Evolutionary conservation across 371 early-diverging fungal species (phyloP).

Genomic region (Mortierella sp.): DNA sequence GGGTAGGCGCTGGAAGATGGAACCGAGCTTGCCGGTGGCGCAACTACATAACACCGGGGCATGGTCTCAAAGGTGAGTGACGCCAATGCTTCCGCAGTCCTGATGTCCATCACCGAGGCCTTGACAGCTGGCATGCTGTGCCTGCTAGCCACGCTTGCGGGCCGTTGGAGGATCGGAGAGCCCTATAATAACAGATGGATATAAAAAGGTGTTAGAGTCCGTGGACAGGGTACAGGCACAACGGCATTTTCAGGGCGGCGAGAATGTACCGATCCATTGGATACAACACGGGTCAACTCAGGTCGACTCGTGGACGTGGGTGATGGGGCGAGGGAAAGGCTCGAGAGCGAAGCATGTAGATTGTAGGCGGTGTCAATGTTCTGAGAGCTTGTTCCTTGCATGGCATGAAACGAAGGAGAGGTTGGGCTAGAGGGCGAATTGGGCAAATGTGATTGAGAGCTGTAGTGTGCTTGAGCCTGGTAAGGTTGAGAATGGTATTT

Average conservation of each 20-base stretch:
- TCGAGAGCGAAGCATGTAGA: constrained; percentile 29
- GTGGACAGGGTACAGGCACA: background rate
- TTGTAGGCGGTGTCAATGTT: constrained; percentile 25
- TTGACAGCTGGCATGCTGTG: background rate
- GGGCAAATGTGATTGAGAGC: background rate
- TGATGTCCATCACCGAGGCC: constrained; percentile 21
- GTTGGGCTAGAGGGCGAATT: constrained; percentile 10
- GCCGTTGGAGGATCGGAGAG: constrained; percentile 2
- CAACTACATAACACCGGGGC: constrained; percentile 34
- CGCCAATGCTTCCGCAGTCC: constrained; percentile 38
- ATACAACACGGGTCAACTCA: constrained; percentile 17
- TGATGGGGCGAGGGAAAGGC: constrained; percentile 24
- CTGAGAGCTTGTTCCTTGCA: constrained; percentile 15
- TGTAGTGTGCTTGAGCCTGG: constrained; percentile 1
- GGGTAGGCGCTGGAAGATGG: constrained; percentile 14
- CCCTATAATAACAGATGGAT: background rate
- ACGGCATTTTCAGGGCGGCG: too few relatives aligned
- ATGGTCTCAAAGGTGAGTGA: constrained; percentile 36
- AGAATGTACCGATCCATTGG: constrained; percentile 24
- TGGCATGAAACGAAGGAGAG: constrained; percentile 2
- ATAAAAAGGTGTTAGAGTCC: background rate
- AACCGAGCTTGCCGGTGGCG: constrained; percentile 13
- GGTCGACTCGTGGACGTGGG: constrained; percentile 4
- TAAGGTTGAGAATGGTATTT: constrained; percentile 6
- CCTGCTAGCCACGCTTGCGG: constrained; percentile 15